Evolutionary conservation across 225 moss, liverwort and hornwort species (phyloP), one percentile per base, ranked within the genome.

Genomic region (Neckera pumila): DNA sequence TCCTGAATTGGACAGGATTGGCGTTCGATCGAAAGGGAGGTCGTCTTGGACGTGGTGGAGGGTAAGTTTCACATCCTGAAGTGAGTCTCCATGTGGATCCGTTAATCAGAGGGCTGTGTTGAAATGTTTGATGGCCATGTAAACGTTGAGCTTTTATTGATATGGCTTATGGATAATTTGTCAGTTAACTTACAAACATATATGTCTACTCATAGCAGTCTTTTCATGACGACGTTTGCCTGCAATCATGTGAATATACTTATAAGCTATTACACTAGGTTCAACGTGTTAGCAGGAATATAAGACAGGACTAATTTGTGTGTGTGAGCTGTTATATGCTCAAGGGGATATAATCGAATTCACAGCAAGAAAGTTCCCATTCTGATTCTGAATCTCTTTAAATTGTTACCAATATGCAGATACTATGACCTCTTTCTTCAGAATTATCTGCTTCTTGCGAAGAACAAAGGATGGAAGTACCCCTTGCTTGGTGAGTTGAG

Each of bases 31-130:
- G 90, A 78, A 90, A 88, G 80, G 99, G 99, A 79, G 92, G 95
- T 90, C 94, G 99, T 38, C 96, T 97, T 87, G 99, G 99, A 78
- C 97, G 99, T 83, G 99, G 99, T 89, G 99, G 99, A 93, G 99
- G 99, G 98, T 96, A 94, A 93, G 90, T 87, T 70, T 60, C 82
- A 33, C 80, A 79, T 78, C 47, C 67, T 56, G 71, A 53, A 71
- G 36, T n/a, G 71, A 53, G 71, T 58, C 80, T 78, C 40, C 23
- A 54, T 54, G 56, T 33, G 75, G 61, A n/a, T 51, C 53, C 74
- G 72, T 61, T 11, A 40, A 47, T 76, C 43, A 82, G 76, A 83
- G 36, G 76, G 3, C 56, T 43, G 36, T 65, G 57, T 45, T 83
- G 74, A 57, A 76, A 66, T 42, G 36, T 58, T 73, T 18, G 79